phyloP scores from a whole-genome alignment of 306 rosid species.

The Glycine soja region DNA sequence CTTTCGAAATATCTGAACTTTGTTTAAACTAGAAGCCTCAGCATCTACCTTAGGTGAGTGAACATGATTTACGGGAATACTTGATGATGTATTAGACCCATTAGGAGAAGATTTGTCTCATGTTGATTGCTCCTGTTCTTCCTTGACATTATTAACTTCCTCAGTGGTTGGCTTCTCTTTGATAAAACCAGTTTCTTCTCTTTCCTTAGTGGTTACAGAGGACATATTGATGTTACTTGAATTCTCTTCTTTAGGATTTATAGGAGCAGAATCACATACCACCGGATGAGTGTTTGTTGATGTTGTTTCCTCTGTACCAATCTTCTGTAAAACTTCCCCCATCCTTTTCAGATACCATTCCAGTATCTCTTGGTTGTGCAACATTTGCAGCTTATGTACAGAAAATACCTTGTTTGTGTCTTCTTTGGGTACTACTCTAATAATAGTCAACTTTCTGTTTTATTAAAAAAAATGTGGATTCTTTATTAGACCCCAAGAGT shows the following conservation, averaged over 20 bases:
- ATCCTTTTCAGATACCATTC: slow-evolving; percentile 43
- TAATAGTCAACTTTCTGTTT: background rate
- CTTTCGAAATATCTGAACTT: slow-evolving; percentile 46
- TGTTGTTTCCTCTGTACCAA: slow-evolving; percentile 37
- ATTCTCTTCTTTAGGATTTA: slow-evolving; percentile 43
- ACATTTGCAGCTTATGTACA: no score
- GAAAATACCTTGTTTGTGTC: background rate
- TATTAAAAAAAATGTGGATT: no score
- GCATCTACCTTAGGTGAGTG: slow-evolving; percentile 45
- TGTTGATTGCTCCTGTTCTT: slow-evolving; percentile 48
- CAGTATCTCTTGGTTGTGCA: slow-evolving; percentile 48
- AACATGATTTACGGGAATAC: slow-evolving; percentile 34
- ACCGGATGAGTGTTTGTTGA: slow-evolving; percentile 43
- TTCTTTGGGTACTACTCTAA: background rate
- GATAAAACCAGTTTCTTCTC: slow-evolving; percentile 42
- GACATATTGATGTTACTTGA: slow-evolving; percentile 41
- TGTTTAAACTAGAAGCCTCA: slow-evolving; percentile 49
- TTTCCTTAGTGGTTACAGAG: slow-evolving; percentile 41
- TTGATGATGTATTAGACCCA: slow-evolving; percentile 47
- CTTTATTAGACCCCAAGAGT: background rate
- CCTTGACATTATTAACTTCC: slow-evolving; percentile 50
- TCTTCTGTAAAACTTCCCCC: slow-evolving; percentile 43
- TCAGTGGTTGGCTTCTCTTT: slow-evolving; percentile 45
- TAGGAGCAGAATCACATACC: slow-evolving; percentile 45
- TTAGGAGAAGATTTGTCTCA: slow-evolving; percentile 39